phyloP scores from a whole-genome alignment of 2,329 filamentous ascomycete genomes.

The Monosporascus sp. region DNA sequence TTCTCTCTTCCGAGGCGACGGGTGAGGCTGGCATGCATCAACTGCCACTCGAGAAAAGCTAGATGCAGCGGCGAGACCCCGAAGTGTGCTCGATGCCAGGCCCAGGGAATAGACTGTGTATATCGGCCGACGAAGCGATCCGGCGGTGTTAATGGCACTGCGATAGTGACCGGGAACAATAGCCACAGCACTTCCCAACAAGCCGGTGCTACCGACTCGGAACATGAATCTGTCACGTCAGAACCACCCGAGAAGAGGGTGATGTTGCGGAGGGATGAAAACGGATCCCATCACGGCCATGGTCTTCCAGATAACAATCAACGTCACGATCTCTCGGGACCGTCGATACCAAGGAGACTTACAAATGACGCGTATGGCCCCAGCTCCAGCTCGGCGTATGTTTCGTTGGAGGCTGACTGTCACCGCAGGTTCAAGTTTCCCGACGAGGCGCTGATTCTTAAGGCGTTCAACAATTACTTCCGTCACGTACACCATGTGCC shows the following conservation, averaged over 20 bases:
- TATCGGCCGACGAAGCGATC: conserved; percentile 37
- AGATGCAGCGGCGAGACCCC: conserved; percentile 53
- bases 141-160: conserved; percentile 16
- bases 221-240: conserved; percentile 27
- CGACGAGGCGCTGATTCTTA: conserved; percentile 42
- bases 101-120: conserved; percentile 50
- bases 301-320: conserved; percentile 21
- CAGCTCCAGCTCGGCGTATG: conserved; percentile 5
- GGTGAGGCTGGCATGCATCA: conserved; percentile 51
- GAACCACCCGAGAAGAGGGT: conserved; percentile 27
- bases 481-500: conserved; percentile 54
- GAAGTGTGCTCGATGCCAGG: conserved; percentile 46
- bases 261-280: conserved; percentile 24
- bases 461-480: conserved; percentile 53
- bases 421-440: conserved; percentile 36
- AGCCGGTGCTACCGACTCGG: conserved; percentile 22
- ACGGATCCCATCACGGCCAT: conserved; percentile 26
- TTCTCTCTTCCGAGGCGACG: conserved; percentile 46
- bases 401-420: conserved; percentile 14
- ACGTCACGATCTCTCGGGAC: conserved; percentile 11
- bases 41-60: conserved; percentile 53
- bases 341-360: conserved; percentile 11
- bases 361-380: conserved; percentile 18
- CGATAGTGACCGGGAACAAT: conserved; percentile 2
- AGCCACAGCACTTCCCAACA: conserved; percentile 10